These are phyloP conservation scores for Termitomyces heimii DNA, from an alignment of 768 basidiomycete genomes.

Conservation along the genomic window DNA sequence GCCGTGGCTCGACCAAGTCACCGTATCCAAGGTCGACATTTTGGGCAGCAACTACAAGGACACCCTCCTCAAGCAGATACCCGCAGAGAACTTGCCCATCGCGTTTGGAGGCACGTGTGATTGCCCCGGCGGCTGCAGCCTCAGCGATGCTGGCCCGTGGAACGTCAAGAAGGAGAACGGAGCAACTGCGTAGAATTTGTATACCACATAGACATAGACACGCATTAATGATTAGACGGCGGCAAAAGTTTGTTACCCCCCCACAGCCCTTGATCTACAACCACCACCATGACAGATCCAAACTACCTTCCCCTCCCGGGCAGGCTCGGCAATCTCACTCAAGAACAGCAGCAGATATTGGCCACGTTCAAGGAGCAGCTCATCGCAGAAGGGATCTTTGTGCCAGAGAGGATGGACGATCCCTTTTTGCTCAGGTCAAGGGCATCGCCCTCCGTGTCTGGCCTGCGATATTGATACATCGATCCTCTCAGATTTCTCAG, in stretches of 20 bases:
- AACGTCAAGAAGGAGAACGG: constrained; percentile 30
- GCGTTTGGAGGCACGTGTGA: constrained; percentile 81
- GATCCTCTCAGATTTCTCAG: constrained; percentile 66
- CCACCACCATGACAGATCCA: constrained; percentile 29
- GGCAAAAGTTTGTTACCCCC: no score
- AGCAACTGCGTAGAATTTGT: background rate
- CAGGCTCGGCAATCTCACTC: constrained; percentile 70
- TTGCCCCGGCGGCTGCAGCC: constrained; percentile 74
- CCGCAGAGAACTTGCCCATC: constrained; percentile 73
- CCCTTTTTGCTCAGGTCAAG: constrained; percentile 9
- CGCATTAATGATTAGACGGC: background rate
- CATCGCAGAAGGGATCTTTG: constrained; percentile 53
- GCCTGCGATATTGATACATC: background rate
- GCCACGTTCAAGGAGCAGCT: constrained; percentile 63
- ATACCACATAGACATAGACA: background rate
- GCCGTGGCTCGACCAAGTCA: constrained; percentile 92
- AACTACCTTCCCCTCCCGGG: constrained; percentile 65
- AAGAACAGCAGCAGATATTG: constrained; percentile 55
- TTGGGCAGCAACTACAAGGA: constrained; percentile 69
- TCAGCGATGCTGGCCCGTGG: constrained; percentile 94
- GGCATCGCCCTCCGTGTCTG: background rate
- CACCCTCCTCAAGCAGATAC: constrained; percentile 77
- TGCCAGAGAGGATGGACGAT: constrained; percentile 54
- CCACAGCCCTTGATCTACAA: constrained; percentile 2
- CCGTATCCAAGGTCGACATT: constrained; percentile 92